These are phyloP conservation scores for Helichrysum umbraculigerum DNA, from an alignment of 129 eudicot genomes.

Conservation along the genomic window DNA sequence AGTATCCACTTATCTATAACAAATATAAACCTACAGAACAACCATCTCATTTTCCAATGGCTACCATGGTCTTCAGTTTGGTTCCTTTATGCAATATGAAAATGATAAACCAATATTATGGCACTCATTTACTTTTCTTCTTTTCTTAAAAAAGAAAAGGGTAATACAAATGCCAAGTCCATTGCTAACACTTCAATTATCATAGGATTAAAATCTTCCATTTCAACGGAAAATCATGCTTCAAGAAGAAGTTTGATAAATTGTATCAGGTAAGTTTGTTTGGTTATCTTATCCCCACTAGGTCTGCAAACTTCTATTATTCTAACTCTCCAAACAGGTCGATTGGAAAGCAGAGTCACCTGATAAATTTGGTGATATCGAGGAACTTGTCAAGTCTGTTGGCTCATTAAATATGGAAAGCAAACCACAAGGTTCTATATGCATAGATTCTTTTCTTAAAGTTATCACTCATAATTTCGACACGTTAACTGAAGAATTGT, in stretches of 20 bases:
- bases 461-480: background rate
- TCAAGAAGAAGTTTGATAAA: slow-evolving; percentile 80
- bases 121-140: background rate
- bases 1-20: background rate
- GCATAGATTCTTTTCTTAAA: background rate
- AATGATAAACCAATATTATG: background rate
- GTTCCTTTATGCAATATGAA: background rate
- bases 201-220: slow-evolving; percentile 83
- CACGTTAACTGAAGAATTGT: slow-evolving; percentile 11
- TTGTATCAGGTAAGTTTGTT: slow-evolving; percentile 68
- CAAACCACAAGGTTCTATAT: slow-evolving; percentile 55
- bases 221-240: slow-evolving; percentile 75
- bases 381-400: slow-evolving; percentile 68
- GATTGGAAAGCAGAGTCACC: slow-evolving; percentile 97
- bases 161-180: slow-evolving; percentile 1
- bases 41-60: background rate
- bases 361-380: slow-evolving; percentile 75
- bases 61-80: background rate
- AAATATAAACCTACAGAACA: background rate
- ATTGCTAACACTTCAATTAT: slow-evolving; percentile 21
- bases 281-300: background rate
- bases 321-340: slow-evolving; percentile 49
- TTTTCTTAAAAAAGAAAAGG: background rate
- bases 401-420: slow-evolving; percentile 60
- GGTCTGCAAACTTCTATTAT: background rate